phyloP scores from a whole-genome alignment of 495 filamentous ascomycete species.

The Corynascus novoguineensis region DNA sequence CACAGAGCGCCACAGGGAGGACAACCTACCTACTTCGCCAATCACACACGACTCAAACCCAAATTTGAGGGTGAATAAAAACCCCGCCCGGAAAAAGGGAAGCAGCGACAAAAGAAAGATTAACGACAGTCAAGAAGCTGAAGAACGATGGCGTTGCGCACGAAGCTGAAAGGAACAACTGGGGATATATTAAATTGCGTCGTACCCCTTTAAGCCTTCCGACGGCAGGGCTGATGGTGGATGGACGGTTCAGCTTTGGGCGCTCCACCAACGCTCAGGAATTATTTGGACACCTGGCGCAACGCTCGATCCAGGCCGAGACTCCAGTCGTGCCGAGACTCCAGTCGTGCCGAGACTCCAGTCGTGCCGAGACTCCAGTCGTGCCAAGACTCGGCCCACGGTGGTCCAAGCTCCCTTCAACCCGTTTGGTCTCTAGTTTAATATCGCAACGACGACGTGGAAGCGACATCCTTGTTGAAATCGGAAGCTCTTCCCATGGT shows the following conservation, averaged over 20 bases:
- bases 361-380: neutral
- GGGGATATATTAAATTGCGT: slow-evolving; percentile 15
- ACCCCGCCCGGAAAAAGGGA: slow-evolving; percentile 7
- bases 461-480: no score
- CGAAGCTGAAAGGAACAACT: neutral
- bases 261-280: slow-evolving; percentile 10
- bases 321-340: neutral
- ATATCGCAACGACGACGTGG: no score
- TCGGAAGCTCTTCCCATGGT: no score
- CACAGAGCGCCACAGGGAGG: neutral
- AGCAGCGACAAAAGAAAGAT: slow-evolving; percentile 12
- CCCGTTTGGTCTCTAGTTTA: no score
- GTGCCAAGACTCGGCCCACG: neutral
- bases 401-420: slow-evolving; percentile 24
- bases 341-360: neutral
- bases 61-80: neutral
- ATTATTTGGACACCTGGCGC: slow-evolving; percentile 33
- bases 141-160: slow-evolving; percentile 4
- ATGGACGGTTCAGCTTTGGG: slow-evolving; percentile 6
- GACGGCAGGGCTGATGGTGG: slow-evolving; percentile 16
- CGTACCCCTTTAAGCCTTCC: slow-evolving; percentile 18
- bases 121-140: slow-evolving; percentile 22
- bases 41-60: neutral
- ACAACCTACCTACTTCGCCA: slow-evolving; percentile 13
- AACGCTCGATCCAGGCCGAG: neutral